Evolutionary conservation across 257 asterid genomes (phyloP), one percentile per base, ranked within the genome.

Genomic region (Cinchona pubescens): DNA sequence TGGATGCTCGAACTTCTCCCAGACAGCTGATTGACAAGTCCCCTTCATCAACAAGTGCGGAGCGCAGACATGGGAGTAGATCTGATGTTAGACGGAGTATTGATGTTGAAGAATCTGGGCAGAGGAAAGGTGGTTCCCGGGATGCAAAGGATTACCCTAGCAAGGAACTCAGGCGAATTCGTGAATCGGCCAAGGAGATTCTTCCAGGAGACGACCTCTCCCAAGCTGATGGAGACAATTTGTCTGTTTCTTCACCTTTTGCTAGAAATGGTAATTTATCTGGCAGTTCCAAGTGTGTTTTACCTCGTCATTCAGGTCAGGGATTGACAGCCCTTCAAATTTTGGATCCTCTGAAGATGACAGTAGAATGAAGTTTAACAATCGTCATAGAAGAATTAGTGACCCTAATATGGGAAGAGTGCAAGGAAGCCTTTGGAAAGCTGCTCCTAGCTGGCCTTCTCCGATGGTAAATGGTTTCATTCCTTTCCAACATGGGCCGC

Each of bases 401-500:
- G 98, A 95, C 78, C 87, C 96, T 64, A 91, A 81, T 79, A 81
- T 88, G 86, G 96, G 93, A 80, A 86, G 97, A 81, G 79, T 91
- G 65, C 97, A 82, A 70, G 96, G 93, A 80, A 89, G 87, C 82
- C 85, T 91, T 82, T 95, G 98, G 98, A 90, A 93, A 85, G 96
- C 94, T 67, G 85, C 88, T 69, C 98, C 96, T 58, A 90, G 77
- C 82, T 95, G 99, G 99, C 91, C 89, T 71, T 90, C 99, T 72
- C 98, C 94, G n/a, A 75, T 89, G 77, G 86, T 90, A 74, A 95
- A 92, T 77, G 97, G 99, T 76, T 95, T 91, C 87, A 78, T 95
- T 89, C 97, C 96, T 76, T 95, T 86, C 80, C 97, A 91, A 66
- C 98, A 90, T 40, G 94, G 85, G 70, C 96, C 96, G 14, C 91